These are phyloP conservation scores for Suillus subluteus DNA, from an alignment of 768 basidiomycete genomes.

Conservation along the genomic window DNA sequence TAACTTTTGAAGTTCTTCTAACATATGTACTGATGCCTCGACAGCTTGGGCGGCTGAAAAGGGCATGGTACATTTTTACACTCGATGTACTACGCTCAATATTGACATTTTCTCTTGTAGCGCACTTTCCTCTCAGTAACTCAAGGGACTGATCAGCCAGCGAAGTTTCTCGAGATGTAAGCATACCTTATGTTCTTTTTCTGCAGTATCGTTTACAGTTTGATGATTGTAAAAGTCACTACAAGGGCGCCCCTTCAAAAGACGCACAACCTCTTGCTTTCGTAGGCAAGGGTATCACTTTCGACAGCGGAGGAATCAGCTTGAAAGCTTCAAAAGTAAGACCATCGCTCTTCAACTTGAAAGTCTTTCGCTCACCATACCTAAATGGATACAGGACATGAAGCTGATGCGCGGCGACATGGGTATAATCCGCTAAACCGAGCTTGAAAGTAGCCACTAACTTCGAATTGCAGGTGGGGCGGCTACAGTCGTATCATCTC, in stretches of 20 bases:
- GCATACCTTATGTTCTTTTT: constrained; percentile 13
- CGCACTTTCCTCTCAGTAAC: constrained; percentile 69
- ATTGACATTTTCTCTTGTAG: constrained; percentile 36
- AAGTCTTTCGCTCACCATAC: not conserved
- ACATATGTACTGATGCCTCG: constrained; percentile 10
- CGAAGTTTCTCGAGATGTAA: constrained; percentile 86
- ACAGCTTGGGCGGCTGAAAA: constrained; percentile 82
- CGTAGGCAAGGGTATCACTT: constrained; percentile 90
- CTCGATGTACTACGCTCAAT: not conserved
- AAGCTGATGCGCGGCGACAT: constrained; percentile 87
- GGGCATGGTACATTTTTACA: constrained; percentile 63
- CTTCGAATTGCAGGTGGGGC: constrained; percentile 59
- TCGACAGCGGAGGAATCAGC: constrained; percentile 88
- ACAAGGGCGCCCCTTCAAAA: constrained; percentile 69
- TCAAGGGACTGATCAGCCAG: constrained; percentile 57
- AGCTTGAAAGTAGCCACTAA: not conserved
- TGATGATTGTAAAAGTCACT: constrained; percentile 54
- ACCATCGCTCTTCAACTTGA: constrained; percentile 14
- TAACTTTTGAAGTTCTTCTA: not conserved
- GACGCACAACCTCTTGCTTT: constrained; percentile 67
- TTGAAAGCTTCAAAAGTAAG: constrained; percentile 74
- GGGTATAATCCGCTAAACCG: constrained; percentile 48
- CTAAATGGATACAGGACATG: constrained; percentile 58
- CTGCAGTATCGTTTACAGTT: not conserved
- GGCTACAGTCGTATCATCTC: constrained; percentile 72